Conservation (phyloP, 2,329 filamentous ascomycete genomes). For the Aureobasidium sp. region DNA sequence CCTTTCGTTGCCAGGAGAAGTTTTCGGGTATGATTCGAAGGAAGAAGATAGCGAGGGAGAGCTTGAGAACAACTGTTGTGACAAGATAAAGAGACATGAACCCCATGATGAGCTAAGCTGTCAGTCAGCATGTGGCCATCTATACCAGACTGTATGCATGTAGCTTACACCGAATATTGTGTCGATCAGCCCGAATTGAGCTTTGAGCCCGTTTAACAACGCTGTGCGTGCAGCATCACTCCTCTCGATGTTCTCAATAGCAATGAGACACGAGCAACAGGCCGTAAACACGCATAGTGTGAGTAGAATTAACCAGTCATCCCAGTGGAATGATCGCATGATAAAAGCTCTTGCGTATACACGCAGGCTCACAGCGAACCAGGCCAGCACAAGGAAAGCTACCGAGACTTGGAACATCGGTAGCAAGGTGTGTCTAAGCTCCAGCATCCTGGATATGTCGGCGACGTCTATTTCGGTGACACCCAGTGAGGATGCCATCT, state of each 20-base stretch:
- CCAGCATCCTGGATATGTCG: background rate
- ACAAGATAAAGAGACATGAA: constrained; percentile 30
- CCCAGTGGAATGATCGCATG: constrained; percentile 24
- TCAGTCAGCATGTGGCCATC: constrained; percentile 36
- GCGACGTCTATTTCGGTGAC: background rate
- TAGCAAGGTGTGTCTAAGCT: background rate
- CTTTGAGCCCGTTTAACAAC: background rate
- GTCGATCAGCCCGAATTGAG: constrained; percentile 18
- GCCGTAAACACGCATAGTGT: constrained; percentile 25
- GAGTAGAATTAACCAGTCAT: constrained; percentile 28
- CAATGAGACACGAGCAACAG: constrained; percentile 26
- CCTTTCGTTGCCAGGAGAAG: constrained; percentile 21
- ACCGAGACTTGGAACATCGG: constrained; percentile 20
- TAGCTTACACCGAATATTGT: constrained; percentile 42
- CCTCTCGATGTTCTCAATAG: constrained; percentile 6
- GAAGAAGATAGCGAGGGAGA: constrained; percentile 34
- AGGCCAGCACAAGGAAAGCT: constrained; percentile 27
- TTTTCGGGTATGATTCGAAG: constrained; percentile 26
- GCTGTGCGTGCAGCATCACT: background rate
- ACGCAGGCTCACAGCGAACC: constrained; percentile 25
- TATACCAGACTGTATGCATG: too few species aligned
- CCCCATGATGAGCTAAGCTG: constrained; percentile 39
- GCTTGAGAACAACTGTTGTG: constrained; percentile 36
- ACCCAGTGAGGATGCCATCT: background rate
- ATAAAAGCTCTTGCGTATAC: constrained; percentile 25